Evolutionary conservation across 331 rosid species (phyloP).

Genomic region (Pyrus hybrid): DNA sequence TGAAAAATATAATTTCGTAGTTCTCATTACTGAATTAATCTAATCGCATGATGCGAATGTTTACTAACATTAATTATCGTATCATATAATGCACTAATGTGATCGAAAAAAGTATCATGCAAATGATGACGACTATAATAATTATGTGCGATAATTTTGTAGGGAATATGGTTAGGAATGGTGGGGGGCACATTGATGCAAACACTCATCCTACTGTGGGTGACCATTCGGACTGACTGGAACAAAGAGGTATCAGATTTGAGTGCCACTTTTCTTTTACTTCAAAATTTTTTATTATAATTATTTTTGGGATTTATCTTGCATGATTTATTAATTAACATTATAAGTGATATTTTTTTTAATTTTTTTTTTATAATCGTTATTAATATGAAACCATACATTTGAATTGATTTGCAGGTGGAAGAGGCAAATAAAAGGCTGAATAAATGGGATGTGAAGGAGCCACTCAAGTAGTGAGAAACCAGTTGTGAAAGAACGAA

Average conservation of each 20-base stretch:
- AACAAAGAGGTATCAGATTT: constrained; percentile 43
- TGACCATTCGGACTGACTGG: constrained; percentile 69
- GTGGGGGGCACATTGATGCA: constrained; percentile 54
- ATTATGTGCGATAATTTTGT: no score
- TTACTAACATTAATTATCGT: background rate
- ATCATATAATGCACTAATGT: background rate
- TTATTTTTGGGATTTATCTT: background rate
- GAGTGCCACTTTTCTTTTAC: background rate
- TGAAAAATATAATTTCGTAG: no score
- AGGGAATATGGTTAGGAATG: constrained; percentile 94
- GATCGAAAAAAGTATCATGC: no score
- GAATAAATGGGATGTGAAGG: constrained; percentile 23
- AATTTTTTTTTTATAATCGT: no score
- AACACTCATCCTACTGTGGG: constrained; percentile 54
- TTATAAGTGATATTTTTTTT: background rate
- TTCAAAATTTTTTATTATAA: background rate
- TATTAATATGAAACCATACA: no score
- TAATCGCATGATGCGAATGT: no score
- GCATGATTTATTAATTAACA: background rate
- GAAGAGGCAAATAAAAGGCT: constrained; percentile 36
- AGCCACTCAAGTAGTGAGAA: background rate
- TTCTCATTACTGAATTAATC: background rate
- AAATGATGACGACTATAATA: no score
- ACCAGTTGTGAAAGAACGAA: background rate
- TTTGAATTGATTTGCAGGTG: constrained; percentile 29